phyloP scores from a whole-genome alignment of 305 asterid genomes.

The Rubia occidens region DNA sequence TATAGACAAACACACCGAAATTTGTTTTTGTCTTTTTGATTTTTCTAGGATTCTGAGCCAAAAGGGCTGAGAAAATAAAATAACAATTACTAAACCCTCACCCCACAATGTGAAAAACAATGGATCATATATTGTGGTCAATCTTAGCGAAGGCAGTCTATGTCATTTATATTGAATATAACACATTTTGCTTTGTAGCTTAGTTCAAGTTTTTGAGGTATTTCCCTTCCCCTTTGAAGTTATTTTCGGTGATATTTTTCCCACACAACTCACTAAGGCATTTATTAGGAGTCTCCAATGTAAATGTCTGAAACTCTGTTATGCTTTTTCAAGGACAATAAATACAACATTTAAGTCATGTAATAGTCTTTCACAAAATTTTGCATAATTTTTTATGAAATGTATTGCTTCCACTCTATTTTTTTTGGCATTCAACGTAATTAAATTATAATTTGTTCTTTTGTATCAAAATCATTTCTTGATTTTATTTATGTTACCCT shows the following conservation, averaged over 20 bases:
- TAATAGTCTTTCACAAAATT: neutral
- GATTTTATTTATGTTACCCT: neutral
- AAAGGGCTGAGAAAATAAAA: neutral
- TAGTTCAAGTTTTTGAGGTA: neutral
- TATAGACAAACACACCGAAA: neutral
- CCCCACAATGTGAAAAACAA: neutral
- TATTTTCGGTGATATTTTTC: neutral
- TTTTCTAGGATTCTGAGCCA: neutral
- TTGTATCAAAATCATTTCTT: neutral
- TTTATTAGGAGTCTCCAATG: neutral
- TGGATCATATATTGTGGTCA: neutral
- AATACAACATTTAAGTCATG: neutral
- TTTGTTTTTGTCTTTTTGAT: neutral
- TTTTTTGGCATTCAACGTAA: neutral
- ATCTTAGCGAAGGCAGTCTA: neutral
- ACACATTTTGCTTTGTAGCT: neutral
- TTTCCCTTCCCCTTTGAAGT: neutral
- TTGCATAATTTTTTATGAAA: too few relatives aligned
- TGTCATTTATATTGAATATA: neutral
- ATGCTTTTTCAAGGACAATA: neutral
- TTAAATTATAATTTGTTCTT: neutral
- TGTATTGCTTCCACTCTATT: neutral
- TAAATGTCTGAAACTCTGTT: neutral
- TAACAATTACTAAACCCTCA: neutral
- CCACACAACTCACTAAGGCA: neutral